Percentiles rank a stretch among this genome's conserved stretches.
phyloP scores from a whole-genome alignment of 495 filamentous ascomycete species.

The Aspergillus conjunctus region DNA sequence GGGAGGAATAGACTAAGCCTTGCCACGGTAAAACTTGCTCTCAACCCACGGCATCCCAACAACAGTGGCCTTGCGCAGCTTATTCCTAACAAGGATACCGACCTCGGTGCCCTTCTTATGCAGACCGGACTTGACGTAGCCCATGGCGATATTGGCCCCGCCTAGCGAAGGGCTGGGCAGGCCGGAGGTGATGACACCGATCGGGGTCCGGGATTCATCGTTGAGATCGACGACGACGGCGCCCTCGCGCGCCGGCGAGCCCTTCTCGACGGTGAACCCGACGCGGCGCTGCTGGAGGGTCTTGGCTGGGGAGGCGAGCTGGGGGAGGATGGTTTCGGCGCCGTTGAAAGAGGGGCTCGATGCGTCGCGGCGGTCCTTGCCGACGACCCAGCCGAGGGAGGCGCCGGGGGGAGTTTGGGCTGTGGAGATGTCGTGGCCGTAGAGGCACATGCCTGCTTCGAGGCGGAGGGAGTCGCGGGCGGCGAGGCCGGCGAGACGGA shows the following conservation, averaged over 20 bases:
- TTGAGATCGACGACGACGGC: slow-evolving; percentile 69
- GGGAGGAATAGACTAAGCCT: slow-evolving; percentile 4
- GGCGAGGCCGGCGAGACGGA: slow-evolving; percentile 83
- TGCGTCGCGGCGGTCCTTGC: slow-evolving; percentile 66
- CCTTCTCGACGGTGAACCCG: slow-evolving; percentile 77
- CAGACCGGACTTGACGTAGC: slow-evolving; percentile 78
- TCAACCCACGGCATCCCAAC: slow-evolving; percentile 93
- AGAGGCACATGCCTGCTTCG: slow-evolving; percentile 97
- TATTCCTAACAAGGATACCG: slow-evolving; percentile 77
- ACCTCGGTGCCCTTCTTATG: slow-evolving; percentile 89
- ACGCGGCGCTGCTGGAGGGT: slow-evolving; percentile 74
- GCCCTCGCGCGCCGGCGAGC: slow-evolving; percentile 87
- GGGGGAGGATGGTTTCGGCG: slow-evolving; percentile 66
- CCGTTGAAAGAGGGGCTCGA: slow-evolving; percentile 70
- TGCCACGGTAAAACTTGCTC: slow-evolving; percentile 66
- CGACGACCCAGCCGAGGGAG: slow-evolving; percentile 81
- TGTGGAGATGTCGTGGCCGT: slow-evolving; percentile 95
- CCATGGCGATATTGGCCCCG: slow-evolving; percentile 93
- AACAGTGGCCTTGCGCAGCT: slow-evolving; percentile 75
- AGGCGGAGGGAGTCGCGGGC: slow-evolving; percentile 89
- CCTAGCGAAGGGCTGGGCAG: slow-evolving; percentile 83
- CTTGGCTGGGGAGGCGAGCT: slow-evolving; percentile 65
- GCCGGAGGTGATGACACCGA: slow-evolving; percentile 82
- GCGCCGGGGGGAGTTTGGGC: slow-evolving; percentile 85
- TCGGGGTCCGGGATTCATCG: slow-evolving; percentile 54